phyloP scores from a whole-genome alignment of 805 yeast genomes.

The Yamadazyma ubonensis region DNA sequence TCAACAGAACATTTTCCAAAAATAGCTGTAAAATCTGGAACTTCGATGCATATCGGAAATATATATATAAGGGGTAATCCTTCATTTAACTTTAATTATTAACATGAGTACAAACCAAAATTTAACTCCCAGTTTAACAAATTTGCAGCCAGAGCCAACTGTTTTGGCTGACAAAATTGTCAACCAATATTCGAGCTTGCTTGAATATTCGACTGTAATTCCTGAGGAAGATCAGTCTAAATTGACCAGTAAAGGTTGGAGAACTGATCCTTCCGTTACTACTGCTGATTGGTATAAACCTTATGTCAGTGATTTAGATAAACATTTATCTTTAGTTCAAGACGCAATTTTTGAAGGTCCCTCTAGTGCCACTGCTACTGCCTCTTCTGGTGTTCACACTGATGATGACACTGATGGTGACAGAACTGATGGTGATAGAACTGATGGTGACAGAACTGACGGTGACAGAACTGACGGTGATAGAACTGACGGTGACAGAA shows the following conservation, averaged over 20 bases:
- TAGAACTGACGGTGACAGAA: no score
- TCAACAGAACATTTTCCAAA: no score
- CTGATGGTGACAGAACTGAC: no score
- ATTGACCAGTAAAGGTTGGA: not conserved
- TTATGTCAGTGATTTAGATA: not conserved
- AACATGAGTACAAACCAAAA: not conserved
- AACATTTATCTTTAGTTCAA: not conserved
- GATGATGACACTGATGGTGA: not conserved
- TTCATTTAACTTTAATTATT: no score
- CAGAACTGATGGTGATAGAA: not conserved
- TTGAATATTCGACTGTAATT: not conserved
- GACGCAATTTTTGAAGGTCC: not conserved
- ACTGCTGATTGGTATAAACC: no score
- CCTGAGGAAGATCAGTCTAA: not conserved
- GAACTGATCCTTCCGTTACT: not conserved
- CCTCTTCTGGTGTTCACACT: not conserved
- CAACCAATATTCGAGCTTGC: not conserved
- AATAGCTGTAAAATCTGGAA: no score
- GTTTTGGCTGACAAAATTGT: no score
- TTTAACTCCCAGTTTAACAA: not conserved
- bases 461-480: no score
- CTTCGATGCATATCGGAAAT: no score
- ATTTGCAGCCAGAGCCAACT: not conserved
- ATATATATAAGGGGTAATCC: no score
- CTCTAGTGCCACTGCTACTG: not conserved